Base-by-base conservation (phyloP, 805 yeast species). In the Starmera pachycereana region DNA sequence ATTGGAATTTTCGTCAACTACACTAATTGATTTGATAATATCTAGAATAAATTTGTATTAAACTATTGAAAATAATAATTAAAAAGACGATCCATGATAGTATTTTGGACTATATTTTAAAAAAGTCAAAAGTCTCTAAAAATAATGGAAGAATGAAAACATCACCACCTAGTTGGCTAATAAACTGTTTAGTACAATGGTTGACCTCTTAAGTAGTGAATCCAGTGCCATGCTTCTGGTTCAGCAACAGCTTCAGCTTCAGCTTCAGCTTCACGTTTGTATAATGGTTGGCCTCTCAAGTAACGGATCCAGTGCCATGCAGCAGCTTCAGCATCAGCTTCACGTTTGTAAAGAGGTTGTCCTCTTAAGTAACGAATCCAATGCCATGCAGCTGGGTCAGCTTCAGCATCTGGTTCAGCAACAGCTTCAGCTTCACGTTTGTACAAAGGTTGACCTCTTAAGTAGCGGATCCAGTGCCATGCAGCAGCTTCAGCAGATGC, bases 141-240 rank as follows among this genome's bases (percentile, higher is more conserved):
- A 22, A 22, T 22, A 22, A 22, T 22, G 27, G 27, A 22, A 6
- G 27, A 22, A 7, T 22, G 27, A 22, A 22, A 22, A 22, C 27
- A 22, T 22, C 27, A 22, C 27, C 27, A 22, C 6, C 9, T 22
- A 22, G 5, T 22, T 22, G 27, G 27, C 9, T 22, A 22, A 5
- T 22, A 8, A 30, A 30, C 14, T 12, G 14, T 6, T 30, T 33
- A 18, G 32, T 41, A 42, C 30, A 44, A 36, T 38, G 54, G 54
- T 37, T 46, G 50, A 35, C 52, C 53, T 12, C 36, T 38, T 18
- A 27, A 28, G 37, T 41, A 48, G 8, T 25, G 18, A 32, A 45
- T 44, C 54, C 52, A 51, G 12, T 16, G 18, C 52, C 52, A 48
- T 2, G 57, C 48, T n/a, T 51, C 54, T 3, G 53, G 43, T 22